phyloP scores from a whole-genome alignment of 179 eudicot genomes.

The Gypsophila paniculata region DNA sequence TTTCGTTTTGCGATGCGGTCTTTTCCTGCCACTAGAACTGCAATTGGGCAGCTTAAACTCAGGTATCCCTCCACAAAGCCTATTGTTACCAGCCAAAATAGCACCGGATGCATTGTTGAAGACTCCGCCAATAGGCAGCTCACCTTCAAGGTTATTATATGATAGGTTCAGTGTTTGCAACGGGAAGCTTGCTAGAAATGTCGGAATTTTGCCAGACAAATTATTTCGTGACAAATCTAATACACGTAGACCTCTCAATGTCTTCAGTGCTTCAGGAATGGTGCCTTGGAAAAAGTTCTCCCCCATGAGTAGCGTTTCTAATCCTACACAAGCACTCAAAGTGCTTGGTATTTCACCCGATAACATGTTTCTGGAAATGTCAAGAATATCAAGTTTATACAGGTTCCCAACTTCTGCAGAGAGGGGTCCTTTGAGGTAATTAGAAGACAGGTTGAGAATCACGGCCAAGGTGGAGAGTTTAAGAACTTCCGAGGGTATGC shows the following conservation, averaged over 20 bases:
- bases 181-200: constrained; percentile 7
- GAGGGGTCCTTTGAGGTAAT: constrained; percentile 19
- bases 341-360: constrained; percentile 21
- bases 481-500: constrained; percentile 22
- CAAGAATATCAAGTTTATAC: background rate
- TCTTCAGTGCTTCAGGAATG: constrained; percentile 21
- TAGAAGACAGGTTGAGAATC: constrained; percentile 8
- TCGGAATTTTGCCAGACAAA: constrained; percentile 18
- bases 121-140: constrained; percentile 14
- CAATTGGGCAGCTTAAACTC: constrained; percentile 15
- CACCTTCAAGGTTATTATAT: constrained; percentile 29
- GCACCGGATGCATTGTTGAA: constrained; percentile 13
- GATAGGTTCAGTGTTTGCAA: constrained; percentile 20
- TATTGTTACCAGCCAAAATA: constrained; percentile 18
- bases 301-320: background rate
- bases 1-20: background rate
- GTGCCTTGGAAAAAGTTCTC: constrained; percentile 21
- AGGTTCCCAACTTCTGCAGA: constrained; percentile 24
- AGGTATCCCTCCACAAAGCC: constrained; percentile 30
- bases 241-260: constrained; percentile 16
- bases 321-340: constrained; percentile 16
- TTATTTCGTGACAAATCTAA: constrained; percentile 25
- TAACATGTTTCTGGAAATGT: constrained; percentile 15
- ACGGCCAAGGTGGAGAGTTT: constrained; percentile 15
- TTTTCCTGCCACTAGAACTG: background rate